Conservation (phyloP, 805 yeast species). For the Blastobotrys parvus region DNA sequence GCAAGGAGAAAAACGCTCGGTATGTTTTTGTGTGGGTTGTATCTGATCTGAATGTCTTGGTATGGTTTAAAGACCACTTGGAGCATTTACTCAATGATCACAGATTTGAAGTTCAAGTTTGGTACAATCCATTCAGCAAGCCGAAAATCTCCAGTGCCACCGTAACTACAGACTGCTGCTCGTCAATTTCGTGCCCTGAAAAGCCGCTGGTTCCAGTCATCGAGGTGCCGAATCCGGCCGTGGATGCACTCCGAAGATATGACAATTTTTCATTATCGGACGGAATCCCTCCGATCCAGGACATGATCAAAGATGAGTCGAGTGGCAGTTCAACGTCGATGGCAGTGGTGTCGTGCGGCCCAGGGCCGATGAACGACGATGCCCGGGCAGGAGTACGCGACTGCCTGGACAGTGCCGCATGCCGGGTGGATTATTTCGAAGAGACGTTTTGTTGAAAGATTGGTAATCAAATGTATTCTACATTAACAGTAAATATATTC, state of each 20-base stretch:
- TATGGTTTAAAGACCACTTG: constrained; percentile 32
- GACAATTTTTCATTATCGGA: neutral
- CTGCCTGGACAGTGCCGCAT: constrained; percentile 32
- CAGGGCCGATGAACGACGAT: constrained; percentile 45
- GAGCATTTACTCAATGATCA: neutral
- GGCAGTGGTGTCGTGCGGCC: constrained; percentile 53
- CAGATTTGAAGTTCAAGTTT: constrained; percentile 2
- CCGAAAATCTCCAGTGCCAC: neutral
- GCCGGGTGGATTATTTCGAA: constrained; percentile 55
- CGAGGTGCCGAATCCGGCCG: neutral
- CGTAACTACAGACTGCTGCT: neutral
- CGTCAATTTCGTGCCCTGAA: neutral
- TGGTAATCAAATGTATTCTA: too few relatives aligned
- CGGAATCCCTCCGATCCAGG: neutral
- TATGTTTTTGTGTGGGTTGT: constrained; percentile 54
- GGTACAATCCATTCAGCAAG: neutral
- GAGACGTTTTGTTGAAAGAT: constrained; percentile 57
- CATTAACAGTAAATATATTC: too few relatives aligned
- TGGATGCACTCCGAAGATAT: neutral
- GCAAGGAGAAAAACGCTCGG: constrained; percentile 7
- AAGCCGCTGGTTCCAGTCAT: neutral
- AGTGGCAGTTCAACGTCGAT: constrained; percentile 31
- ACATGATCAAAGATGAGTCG: neutral
- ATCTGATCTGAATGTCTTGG: constrained; percentile 41
- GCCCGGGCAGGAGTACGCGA: constrained; percentile 40